A percentile compares a stretch with the other conserved stretches of the same genome.
Conservation (phyloP, 495 filamentous ascomycete species). For the Aspergillus egyptiacus region DNA sequence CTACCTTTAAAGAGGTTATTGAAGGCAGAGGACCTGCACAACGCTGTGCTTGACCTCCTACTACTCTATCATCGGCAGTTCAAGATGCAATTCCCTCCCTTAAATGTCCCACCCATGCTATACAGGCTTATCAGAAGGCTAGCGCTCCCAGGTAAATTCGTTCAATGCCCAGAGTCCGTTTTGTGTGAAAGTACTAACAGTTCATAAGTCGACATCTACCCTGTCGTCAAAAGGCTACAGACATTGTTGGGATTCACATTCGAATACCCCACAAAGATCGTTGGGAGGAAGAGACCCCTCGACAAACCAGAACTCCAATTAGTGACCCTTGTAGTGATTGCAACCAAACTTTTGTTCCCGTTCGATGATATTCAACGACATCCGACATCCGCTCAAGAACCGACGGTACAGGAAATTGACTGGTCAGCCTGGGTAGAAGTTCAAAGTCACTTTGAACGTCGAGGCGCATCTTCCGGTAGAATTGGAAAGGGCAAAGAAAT, state of each 20-base stretch:
- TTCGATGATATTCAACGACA: constrained; percentile 58
- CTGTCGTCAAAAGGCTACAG: constrained; percentile 52
- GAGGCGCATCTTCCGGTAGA: constrained; percentile 18
- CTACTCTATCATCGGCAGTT: constrained; percentile 61
- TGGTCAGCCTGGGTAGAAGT: constrained; percentile 65
- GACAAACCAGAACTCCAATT: constrained; percentile 68
- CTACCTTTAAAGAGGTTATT: constrained; percentile 27
- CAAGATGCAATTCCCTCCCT: constrained; percentile 60
- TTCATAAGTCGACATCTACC: constrained; percentile 63
- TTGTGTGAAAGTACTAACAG: not conserved
- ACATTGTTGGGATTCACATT: constrained; percentile 51
- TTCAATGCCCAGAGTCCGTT: not conserved
- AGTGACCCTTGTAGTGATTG: constrained; percentile 64
- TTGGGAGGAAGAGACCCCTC: constrained; percentile 27
- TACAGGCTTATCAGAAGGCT: constrained; percentile 67
- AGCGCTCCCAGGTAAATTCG: constrained; percentile 63
- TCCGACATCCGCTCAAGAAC: constrained; percentile 52
- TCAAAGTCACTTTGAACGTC: constrained; percentile 39
- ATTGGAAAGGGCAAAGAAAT: constrained; percentile 39
- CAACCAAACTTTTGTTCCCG: constrained; percentile 72
- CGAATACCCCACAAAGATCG: constrained; percentile 41
- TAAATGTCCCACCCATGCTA: constrained; percentile 63
- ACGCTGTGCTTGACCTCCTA: constrained; percentile 52
- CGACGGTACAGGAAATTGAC: constrained; percentile 55
- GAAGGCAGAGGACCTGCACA: constrained; percentile 56